These are phyloP conservation scores for Botrytis porri DNA, from an alignment of 2,329 filamentous ascomycete species.

Conservation along the genomic window DNA sequence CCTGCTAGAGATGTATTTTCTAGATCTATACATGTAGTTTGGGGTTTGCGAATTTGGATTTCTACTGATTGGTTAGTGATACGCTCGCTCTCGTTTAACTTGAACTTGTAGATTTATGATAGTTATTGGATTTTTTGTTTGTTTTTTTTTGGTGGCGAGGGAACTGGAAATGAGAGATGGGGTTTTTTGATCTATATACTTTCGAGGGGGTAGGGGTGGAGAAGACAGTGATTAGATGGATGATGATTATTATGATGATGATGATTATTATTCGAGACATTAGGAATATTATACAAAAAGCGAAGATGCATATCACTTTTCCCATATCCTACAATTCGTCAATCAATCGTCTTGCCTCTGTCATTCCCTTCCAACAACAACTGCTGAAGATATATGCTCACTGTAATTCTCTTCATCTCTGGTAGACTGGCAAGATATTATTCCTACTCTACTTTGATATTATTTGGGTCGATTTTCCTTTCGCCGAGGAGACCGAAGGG, in stretches of 20 bases:
- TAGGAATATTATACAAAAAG: not conserved
- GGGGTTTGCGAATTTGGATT: no score
- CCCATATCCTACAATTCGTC: not conserved
- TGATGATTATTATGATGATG: no score
- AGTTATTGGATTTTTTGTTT: no score
- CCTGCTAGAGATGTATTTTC: no score
- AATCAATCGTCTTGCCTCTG: rapidly evolving
- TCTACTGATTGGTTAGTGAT: no score
- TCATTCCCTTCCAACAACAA: not conserved
- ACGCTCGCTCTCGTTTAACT: no score
- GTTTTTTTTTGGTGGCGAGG: no score
- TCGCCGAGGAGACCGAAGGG: rapidly evolving
- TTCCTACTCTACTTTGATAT: not conserved
- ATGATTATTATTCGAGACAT: not conserved
- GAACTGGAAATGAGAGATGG: no score
- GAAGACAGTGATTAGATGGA: not conserved
- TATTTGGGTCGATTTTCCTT: not conserved
- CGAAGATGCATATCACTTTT: not conserved
- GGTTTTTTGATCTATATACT: not conserved
- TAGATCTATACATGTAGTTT: no score
- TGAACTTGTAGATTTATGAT: no score
- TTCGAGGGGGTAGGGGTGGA: not conserved
- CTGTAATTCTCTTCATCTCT: not conserved
- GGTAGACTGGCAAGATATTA: rapidly evolving
- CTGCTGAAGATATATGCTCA: not conserved